Percentiles rank a stretch among this genome's conserved stretches.
Evolutionary conservation across 177 flowering plant genomes (phyloP).

Genomic region (Vitis hybrid): DNA sequence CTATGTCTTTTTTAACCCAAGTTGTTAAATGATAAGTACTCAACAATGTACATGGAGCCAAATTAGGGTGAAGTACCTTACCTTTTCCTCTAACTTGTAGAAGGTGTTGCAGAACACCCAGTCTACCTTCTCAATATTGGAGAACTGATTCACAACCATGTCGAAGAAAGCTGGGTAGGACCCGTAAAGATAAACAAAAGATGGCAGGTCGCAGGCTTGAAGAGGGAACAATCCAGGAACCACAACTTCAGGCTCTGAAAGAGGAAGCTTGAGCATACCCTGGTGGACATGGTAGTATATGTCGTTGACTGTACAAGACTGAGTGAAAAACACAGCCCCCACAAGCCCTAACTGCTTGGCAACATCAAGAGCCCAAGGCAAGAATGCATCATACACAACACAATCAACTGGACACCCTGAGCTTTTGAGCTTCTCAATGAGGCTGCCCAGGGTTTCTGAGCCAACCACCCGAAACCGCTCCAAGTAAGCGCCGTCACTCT

Average conservation of each 20-base stretch:
- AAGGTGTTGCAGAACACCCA: constrained; percentile 9
- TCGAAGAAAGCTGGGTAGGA: constrained; percentile 8
- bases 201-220: constrained; percentile 14
- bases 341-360: constrained; percentile 8
- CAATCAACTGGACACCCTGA: constrained; percentile 4
- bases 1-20: no score
- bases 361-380: constrained; percentile 13
- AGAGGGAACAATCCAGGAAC: constrained; percentile 3
- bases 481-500: constrained; percentile 5
- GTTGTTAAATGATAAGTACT: no score
- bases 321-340: constrained; percentile 17
- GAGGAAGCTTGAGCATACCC: constrained; percentile 6
- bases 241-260: neutral
- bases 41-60: no score
- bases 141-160: constrained; percentile 16
- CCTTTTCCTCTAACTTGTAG: constrained; percentile 4
- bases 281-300: constrained; percentile 12
- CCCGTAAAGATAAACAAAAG: neutral
- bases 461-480: neutral
- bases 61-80: constrained; percentile 7
- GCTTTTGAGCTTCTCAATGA: constrained; percentile 2
- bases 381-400: constrained; percentile 12
- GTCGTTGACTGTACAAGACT: constrained; percentile 13
- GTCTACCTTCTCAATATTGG: constrained; percentile 11
- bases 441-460: constrained; percentile 3